Conservation (phyloP, 768 basidiomycete genomes). For the Mycena crocata region DNA sequence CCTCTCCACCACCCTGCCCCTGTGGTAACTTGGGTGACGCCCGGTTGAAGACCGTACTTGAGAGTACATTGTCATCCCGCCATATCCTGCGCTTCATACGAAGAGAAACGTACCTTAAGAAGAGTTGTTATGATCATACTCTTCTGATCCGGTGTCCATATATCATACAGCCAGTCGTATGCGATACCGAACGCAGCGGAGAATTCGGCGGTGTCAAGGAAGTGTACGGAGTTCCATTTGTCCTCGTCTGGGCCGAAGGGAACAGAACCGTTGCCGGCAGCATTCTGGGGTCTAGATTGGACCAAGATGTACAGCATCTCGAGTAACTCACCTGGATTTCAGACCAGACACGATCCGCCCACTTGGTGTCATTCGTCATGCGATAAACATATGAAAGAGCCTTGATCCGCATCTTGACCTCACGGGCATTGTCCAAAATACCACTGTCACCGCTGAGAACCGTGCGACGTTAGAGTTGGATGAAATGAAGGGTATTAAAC, state of each 20-base stretch:
- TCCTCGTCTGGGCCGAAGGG: constrained; percentile 75
- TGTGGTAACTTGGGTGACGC: constrained; percentile 58
- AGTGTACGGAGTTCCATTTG: constrained; percentile 90
- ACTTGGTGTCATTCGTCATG: constrained; percentile 69
- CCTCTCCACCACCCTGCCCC: constrained; percentile 82
- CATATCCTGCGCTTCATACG: too few species aligned
- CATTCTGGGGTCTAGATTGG: constrained; percentile 58
- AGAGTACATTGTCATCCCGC: too few species aligned
- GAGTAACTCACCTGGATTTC: constrained; percentile 78
- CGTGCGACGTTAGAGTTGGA: background rate
- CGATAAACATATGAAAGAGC: constrained; percentile 91
- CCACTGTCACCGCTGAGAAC: constrained; percentile 74
- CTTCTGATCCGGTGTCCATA: constrained; percentile 82
- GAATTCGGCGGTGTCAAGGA: constrained; percentile 92
- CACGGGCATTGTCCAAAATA: constrained; percentile 92
- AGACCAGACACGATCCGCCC: constrained; percentile 86
- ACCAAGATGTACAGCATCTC: background rate
- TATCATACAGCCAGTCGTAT: constrained; percentile 96
- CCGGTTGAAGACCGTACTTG: constrained; percentile 81
- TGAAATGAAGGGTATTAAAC: background rate
- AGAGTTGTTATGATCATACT: constrained; percentile 75
- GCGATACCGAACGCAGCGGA: constrained; percentile 90
- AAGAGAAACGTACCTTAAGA: too few species aligned
- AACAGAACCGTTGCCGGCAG: constrained; percentile 74
- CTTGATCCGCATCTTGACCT: constrained; percentile 92